Evolutionary conservation across 305 asterid species (phyloP).

Genomic region (Fraxinus ornus): DNA sequence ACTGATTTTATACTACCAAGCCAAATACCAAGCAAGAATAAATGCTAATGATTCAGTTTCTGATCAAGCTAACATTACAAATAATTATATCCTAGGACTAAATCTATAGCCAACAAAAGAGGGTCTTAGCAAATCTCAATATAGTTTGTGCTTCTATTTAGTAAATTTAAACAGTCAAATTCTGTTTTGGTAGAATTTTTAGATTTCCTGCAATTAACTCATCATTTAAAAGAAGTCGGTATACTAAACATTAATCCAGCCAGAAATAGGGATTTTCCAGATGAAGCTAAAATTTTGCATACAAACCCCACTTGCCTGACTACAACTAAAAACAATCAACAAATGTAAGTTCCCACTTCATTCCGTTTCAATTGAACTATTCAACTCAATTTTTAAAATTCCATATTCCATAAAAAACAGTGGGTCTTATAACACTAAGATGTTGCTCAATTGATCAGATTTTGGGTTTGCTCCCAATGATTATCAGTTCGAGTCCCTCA

Average conservation of each 20-base stretch:
- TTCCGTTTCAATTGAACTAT: background rate
- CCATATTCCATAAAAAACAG: background rate
- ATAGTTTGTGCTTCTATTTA: background rate
- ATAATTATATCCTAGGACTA: background rate
- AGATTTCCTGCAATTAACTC: background rate
- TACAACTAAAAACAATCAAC: background rate
- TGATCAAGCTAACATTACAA: background rate
- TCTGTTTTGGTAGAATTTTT: background rate
- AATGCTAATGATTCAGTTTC: background rate
- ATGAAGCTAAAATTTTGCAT: conserved; percentile 27
- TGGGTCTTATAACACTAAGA: no score
- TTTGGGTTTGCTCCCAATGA: no score
- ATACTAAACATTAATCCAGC: background rate
- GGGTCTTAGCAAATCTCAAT: background rate
- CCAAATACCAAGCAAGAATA: no score
- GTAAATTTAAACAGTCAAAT: background rate
- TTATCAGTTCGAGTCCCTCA: no score
- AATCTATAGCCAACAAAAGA: background rate
- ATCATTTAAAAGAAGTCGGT: background rate
- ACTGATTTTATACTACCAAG: background rate
- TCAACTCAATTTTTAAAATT: background rate
- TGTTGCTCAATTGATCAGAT: no score
- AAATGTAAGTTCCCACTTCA: background rate
- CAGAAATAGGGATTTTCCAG: conserved; percentile 1
- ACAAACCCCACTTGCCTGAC: conserved; percentile 8